These are phyloP conservation scores for Aphanoascus verrucosus DNA, from an alignment of 2,329 filamentous ascomycete genomes.

Conservation along the genomic window DNA sequence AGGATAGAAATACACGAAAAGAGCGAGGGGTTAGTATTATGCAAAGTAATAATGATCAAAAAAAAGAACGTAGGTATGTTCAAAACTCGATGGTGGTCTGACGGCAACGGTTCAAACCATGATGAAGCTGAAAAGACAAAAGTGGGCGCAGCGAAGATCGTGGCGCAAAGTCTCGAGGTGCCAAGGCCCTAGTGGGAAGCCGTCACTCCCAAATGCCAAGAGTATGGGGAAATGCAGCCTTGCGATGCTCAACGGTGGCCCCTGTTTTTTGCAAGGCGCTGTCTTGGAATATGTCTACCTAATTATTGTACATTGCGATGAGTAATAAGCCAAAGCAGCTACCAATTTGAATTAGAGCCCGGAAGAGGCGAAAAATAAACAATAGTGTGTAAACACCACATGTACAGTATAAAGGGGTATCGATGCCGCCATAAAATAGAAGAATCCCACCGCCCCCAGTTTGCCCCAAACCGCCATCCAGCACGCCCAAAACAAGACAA, in stretches of 20 bases:
- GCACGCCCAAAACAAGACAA: constrained; percentile 1
- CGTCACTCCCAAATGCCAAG: background rate
- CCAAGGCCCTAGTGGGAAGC: background rate
- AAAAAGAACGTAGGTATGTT: constrained; percentile 3
- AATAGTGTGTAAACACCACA: background rate
- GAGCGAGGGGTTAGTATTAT: background rate
- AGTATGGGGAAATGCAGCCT: background rate
- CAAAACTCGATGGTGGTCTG: background rate
- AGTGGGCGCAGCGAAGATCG: background rate
- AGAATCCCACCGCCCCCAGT: background rate
- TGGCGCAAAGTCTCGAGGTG: background rate
- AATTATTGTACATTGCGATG: too few species aligned
- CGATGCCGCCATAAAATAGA: background rate
- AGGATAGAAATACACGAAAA: background rate
- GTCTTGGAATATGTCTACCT: background rate
- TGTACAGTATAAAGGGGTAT: constrained; percentile 5
- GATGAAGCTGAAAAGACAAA: background rate
- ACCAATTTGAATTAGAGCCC: background rate
- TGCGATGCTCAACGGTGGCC: too few species aligned
- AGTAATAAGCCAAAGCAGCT: background rate
- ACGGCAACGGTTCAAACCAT: background rate
- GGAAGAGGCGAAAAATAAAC: background rate
- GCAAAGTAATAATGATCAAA: background rate
- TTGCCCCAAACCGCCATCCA: background rate
- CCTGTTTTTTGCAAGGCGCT: background rate